Conservation (phyloP, 257 asterid genomes). For the Solanum microdontum region DNA sequence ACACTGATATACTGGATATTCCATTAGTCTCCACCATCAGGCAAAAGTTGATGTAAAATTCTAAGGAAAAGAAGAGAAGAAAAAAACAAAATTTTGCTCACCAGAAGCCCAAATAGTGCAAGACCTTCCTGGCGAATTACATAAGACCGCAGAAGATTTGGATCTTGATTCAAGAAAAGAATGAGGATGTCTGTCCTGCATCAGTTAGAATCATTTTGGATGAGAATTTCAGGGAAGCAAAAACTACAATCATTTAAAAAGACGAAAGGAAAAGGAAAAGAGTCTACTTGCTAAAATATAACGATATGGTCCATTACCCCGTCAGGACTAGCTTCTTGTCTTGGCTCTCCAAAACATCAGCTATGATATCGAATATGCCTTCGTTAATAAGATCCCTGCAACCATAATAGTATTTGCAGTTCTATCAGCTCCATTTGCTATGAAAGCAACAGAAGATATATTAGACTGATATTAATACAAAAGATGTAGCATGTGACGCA, state of each 20-base stretch:
- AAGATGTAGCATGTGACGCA: not conserved
- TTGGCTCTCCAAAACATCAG: constrained; percentile 63
- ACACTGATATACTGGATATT: not conserved
- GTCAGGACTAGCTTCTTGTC: constrained; percentile 81
- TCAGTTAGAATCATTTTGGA: constrained; percentile 28
- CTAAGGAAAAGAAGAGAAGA: not conserved
- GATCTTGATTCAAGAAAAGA: constrained; percentile 62
- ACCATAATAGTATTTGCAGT: not conserved
- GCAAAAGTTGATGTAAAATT: not conserved
- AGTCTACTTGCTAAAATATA: not conserved
- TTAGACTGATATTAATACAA: not conserved
- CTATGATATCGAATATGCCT: constrained; percentile 78
- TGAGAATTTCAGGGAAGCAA: constrained; percentile 1
- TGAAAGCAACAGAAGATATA: not conserved
- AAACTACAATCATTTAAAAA: not conserved
- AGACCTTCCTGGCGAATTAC: constrained; percentile 66
- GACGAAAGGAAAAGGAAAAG: not conserved
- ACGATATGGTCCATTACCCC: constrained; percentile 51
- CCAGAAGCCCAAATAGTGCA: constrained; percentile 73
- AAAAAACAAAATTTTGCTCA: constrained; percentile 22
- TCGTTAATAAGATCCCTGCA: constrained; percentile 84
- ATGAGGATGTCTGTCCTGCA: constrained; percentile 97
- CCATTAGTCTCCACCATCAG: not conserved
- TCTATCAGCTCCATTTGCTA: not conserved
- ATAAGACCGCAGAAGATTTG: constrained; percentile 71